phyloP scores from a whole-genome alignment of 768 basidiomycete species.

The Obba rivulosa region DNA sequence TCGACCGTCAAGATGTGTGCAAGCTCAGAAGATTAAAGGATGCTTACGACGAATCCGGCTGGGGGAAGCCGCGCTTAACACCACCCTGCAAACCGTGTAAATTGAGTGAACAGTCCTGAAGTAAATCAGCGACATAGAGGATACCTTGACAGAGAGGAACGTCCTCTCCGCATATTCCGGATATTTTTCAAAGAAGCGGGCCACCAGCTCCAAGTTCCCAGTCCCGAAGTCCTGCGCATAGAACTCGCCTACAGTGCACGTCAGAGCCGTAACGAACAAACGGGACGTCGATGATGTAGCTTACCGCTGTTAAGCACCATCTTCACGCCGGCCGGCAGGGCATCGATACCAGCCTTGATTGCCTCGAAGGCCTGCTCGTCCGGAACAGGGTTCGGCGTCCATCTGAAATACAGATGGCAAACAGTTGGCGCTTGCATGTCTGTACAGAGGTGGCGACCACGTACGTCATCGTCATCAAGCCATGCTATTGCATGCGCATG shows the following conservation, averaged over 20 bases:
- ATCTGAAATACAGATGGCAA: background rate
- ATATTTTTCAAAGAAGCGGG: conserved; percentile 44
- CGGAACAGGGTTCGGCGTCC: conserved; percentile 29
- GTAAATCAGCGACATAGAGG: background rate
- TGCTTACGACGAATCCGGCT: conserved; percentile 26
- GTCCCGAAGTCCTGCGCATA: conserved; percentile 37
- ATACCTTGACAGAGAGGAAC: conserved; percentile 46
- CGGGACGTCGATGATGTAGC: conserved; percentile 1
- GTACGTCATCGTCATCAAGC: conserved; percentile 56
- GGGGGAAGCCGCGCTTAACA: background rate
- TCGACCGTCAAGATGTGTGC: too few relatives aligned
- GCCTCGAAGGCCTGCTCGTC: conserved; percentile 60
- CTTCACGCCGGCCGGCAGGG: conserved; percentile 38
- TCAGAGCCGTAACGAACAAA: too few relatives aligned
- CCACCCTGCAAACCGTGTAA: conserved; percentile 16
- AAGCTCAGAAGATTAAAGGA: background rate
- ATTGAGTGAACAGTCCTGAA: background rate
- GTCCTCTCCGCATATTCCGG: conserved; percentile 39
- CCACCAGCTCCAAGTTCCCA: conserved; percentile 44
- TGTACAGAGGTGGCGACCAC: conserved; percentile 4
- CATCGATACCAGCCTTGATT: conserved; percentile 48
- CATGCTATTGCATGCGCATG: conserved; percentile 27
- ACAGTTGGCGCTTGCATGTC: background rate
- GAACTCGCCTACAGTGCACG: conserved; percentile 43
- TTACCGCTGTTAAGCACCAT: conserved; percentile 47